Conservation (phyloP, 306 rosid genomes). For the Canavalia ensiformis region DNA sequence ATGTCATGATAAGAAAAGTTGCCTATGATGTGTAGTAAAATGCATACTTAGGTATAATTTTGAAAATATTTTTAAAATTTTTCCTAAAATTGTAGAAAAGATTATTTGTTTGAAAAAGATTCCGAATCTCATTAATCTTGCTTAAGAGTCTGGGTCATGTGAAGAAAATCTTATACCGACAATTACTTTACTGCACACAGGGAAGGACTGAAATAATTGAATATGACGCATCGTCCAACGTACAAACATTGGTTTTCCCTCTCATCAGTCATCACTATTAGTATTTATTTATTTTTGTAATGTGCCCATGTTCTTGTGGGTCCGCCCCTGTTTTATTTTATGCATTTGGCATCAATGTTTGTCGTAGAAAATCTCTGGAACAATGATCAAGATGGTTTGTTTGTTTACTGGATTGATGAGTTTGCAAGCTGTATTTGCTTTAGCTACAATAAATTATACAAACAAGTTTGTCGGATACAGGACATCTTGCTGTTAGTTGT, state of each 20-base stretch:
- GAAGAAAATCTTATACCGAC: too few species aligned
- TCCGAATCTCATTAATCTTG: too few species aligned
- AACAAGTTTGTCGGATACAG: neutral
- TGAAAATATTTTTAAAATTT: too few species aligned
- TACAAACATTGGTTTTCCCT: neutral
- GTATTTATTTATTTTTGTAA: neutral
- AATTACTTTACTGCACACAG: neutral
- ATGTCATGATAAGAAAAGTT: too few species aligned
- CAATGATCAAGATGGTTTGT: neutral
- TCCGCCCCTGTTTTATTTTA: neutral
- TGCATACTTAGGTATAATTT: too few species aligned
- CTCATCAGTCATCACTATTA: neutral
- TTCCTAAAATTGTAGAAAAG: too few species aligned
- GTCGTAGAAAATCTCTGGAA: neutral
- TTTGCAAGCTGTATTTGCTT: conserved; percentile 34
- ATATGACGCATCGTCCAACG: neutral
- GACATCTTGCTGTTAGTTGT: neutral
- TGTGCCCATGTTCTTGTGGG: conserved; percentile 16
- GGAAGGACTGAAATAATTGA: neutral
- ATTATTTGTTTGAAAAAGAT: too few species aligned
- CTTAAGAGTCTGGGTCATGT: too few species aligned
- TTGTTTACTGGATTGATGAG: neutral
- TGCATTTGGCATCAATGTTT: neutral
- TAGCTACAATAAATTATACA: neutral
- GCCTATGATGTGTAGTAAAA: too few species aligned